Evolutionary conservation across 1,284 basidiomycete species (phyloP).

Genomic region (Ceratobasidium sp.): DNA sequence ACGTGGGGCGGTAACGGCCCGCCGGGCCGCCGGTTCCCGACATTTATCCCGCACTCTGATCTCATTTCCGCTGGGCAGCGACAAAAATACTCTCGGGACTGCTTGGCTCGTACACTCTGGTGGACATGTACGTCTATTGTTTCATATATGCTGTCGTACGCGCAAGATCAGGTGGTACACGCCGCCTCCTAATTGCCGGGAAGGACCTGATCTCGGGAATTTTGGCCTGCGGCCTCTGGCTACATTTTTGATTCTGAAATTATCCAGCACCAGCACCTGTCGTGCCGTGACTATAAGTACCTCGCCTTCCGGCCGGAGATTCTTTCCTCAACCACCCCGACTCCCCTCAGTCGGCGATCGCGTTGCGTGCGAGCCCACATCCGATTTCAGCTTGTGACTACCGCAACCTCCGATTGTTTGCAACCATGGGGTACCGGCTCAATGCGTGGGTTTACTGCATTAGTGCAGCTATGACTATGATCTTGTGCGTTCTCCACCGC

Average conservation of each 20-base stretch:
- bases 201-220: constrained; percentile 31
- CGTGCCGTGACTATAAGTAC: constrained; percentile 39
- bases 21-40: constrained; percentile 32
- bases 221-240: background rate
- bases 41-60: constrained; percentile 3
- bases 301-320: constrained; percentile 8
- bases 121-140: background rate
- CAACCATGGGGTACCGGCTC: constrained; percentile 40
- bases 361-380: constrained; percentile 15
- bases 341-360: constrained; percentile 34
- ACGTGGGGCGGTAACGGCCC: constrained; percentile 36
- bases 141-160: constrained; percentile 4
- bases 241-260: constrained; percentile 20
- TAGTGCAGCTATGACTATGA: constrained; percentile 43
- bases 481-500: too few species aligned
- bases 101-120: constrained; percentile 23
- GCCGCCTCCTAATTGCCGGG: background rate
- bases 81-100: constrained; percentile 30
- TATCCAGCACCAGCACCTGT: constrained; percentile 5
- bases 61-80: constrained; percentile 20
- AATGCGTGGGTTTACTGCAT: constrained; percentile 45
- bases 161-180: constrained; percentile 22
- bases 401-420: constrained; percentile 21
- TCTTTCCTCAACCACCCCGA: constrained; percentile 32
- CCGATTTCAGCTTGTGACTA: background rate